These are phyloP conservation scores for Candolleomyces aberdarensis DNA, from an alignment of 768 basidiomycete species.

Conservation along the genomic window DNA sequence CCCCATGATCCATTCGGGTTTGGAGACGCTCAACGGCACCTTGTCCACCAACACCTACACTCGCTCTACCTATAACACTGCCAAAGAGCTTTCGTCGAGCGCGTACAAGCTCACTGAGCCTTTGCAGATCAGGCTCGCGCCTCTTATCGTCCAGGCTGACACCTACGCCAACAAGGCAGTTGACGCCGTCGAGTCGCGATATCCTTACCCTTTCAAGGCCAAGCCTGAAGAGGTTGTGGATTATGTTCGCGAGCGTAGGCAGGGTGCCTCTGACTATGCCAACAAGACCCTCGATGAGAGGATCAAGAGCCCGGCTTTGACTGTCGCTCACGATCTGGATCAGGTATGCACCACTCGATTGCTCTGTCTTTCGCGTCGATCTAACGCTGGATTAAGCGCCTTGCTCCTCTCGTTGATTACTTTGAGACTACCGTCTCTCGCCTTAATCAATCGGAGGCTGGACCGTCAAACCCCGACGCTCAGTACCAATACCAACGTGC, in stretches of 20 bases:
- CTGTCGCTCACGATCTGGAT: constrained; percentile 67
- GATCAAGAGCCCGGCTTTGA: constrained; percentile 60
- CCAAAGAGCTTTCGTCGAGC: constrained; percentile 55
- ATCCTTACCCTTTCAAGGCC: constrained; percentile 73
- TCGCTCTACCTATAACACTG: constrained; percentile 61
- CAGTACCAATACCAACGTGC: constrained; percentile 81
- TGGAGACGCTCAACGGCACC: constrained; percentile 57
- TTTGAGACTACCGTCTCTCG: constrained; percentile 55
- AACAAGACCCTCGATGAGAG: constrained; percentile 65
- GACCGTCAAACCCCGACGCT: constrained; percentile 45
- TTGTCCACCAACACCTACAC: constrained; percentile 61
- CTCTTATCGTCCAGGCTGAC: constrained; percentile 62
- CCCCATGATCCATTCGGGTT: constrained; percentile 64
- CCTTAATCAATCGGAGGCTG: constrained; percentile 46
- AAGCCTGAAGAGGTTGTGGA: constrained; percentile 68
- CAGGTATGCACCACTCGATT: constrained; percentile 42
- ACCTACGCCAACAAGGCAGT: constrained; percentile 71
- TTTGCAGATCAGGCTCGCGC: constrained; percentile 60
- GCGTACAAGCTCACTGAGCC: constrained; percentile 66
- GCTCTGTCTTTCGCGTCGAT: not conserved
- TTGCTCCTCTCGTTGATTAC: constrained; percentile 74
- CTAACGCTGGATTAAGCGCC: constrained; percentile 39
- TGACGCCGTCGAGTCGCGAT: constrained; percentile 68
- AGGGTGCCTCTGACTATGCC: constrained; percentile 47
- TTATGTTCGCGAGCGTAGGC: constrained; percentile 54